Evolutionary conservation across 164 flowering plant species (phyloP).

Genomic region (Liriodendron chinense): DNA sequence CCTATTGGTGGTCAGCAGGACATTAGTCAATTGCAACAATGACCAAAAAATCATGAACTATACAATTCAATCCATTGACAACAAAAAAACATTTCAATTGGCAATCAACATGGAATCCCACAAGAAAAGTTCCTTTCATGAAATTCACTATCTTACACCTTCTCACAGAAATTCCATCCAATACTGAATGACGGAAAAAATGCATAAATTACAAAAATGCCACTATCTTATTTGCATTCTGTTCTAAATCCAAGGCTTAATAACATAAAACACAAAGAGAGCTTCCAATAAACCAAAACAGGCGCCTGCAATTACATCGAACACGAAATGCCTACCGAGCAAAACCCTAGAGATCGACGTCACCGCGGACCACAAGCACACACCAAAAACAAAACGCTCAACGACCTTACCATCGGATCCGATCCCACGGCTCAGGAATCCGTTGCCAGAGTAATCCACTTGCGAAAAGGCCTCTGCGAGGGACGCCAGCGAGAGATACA

Average conservation of each 20-base stretch:
- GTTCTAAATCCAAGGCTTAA: slow-evolving; percentile 13
- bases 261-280: slow-evolving; percentile 32
- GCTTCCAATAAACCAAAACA: slow-evolving; percentile 69
- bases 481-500: slow-evolving; percentile 27
- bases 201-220: neutral
- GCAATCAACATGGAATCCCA: too few species aligned
- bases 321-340: slow-evolving; percentile 76
- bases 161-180: too few species aligned
- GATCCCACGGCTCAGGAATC: slow-evolving; percentile 1
- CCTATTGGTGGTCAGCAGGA: too few species aligned
- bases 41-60: too few species aligned
- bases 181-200: too few species aligned
- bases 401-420: slow-evolving; percentile 18
- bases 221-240: neutral
- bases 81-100: too few species aligned
- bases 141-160: too few species aligned
- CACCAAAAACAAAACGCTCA: slow-evolving; percentile 15
- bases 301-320: slow-evolving; percentile 71
- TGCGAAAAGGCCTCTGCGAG: slow-evolving; percentile 17
- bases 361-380: slow-evolving; percentile 47
- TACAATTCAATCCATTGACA: too few species aligned
- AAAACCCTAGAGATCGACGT: slow-evolving; percentile 81
- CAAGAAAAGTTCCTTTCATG: too few species aligned
- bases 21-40: too few species aligned
- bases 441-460: slow-evolving; percentile 3